Evolutionary conservation across 345 rosid species (phyloP).

Genomic region (Iberis pinnata): DNA sequence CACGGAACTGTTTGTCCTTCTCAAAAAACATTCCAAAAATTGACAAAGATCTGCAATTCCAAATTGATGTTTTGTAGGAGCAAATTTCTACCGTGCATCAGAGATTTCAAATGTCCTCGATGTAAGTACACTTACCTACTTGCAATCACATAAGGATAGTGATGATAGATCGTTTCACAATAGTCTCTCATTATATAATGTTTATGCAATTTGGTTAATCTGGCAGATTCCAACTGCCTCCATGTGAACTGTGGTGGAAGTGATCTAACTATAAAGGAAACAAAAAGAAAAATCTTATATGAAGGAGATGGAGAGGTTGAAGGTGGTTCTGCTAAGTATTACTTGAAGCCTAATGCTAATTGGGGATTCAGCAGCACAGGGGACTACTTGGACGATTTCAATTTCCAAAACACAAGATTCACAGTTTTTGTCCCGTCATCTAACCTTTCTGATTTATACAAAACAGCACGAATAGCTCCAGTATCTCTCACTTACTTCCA

Average conservation of each 20-base stretch:
- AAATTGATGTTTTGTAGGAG: conserved; percentile 30
- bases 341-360: conserved; percentile 21
- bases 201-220: conserved; percentile 11
- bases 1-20: not conserved
- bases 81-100: conserved; percentile 47
- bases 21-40: not conserved
- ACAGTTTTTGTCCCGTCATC: conserved; percentile 23
- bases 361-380: conserved; percentile 80
- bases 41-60: not conserved
- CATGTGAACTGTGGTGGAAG: conserved; percentile 65
- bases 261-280: conserved; percentile 31
- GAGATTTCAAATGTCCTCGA: conserved; percentile 41
- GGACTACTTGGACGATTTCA: conserved; percentile 59
- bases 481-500: conserved; percentile 62
- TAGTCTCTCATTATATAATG: too few relatives aligned
- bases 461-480: conserved; percentile 47
- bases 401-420: conserved; percentile 38
- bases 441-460: conserved; percentile 38
- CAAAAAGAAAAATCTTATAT: conserved; percentile 28
- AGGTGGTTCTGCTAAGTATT: conserved; percentile 51
- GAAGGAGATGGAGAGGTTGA: conserved; percentile 45
- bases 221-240: conserved; percentile 44
- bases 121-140: conserved; percentile 39
- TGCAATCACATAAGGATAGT: too few relatives aligned
- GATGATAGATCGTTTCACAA: too few relatives aligned